phyloP scores from a whole-genome alignment of 2,329 filamentous ascomycete species.

The Fusarium graminum region DNA sequence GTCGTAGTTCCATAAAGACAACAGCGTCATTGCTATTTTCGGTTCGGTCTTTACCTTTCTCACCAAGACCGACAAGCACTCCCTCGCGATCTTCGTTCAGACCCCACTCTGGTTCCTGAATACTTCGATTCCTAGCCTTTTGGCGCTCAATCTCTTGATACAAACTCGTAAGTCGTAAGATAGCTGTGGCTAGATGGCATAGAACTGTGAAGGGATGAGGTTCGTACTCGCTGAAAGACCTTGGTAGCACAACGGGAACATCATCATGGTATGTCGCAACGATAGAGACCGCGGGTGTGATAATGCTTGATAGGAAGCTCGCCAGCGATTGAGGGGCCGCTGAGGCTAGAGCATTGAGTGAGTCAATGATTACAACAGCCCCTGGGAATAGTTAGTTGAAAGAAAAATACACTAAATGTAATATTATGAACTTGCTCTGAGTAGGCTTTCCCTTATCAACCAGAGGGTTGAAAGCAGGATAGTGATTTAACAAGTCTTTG shows the following conservation, averaged over 20 bases:
- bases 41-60: constrained; percentile 60
- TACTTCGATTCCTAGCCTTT: constrained; percentile 79
- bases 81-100: constrained; percentile 83
- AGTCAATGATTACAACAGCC: constrained; percentile 83
- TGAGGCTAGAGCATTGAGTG: constrained; percentile 75
- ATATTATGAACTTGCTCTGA: constrained; percentile 57
- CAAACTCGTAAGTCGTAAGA: constrained; percentile 80
- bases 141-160: constrained; percentile 80
- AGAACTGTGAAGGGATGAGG: constrained; percentile 80
- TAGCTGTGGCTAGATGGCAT: constrained; percentile 87
- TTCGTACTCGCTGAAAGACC: constrained; percentile 65
- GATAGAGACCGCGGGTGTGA: constrained; percentile 76
- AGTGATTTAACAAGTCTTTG: constrained; percentile 70
- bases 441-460: constrained; percentile 53
- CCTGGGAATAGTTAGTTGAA: constrained; percentile 60
- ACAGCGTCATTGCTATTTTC: constrained; percentile 68
- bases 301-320: constrained; percentile 76
- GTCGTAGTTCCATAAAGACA: constrained; percentile 85
- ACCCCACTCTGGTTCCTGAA: constrained; percentile 82
- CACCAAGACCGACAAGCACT: constrained; percentile 75
- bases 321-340: constrained; percentile 69
- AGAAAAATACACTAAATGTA: not conserved
- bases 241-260: constrained; percentile 69
- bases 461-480: constrained; percentile 56
- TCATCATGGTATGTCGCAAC: constrained; percentile 87